phyloP scores from a whole-genome alignment of 2,329 filamentous ascomycete species.

The Cladosporium sphaerospermum region DNA sequence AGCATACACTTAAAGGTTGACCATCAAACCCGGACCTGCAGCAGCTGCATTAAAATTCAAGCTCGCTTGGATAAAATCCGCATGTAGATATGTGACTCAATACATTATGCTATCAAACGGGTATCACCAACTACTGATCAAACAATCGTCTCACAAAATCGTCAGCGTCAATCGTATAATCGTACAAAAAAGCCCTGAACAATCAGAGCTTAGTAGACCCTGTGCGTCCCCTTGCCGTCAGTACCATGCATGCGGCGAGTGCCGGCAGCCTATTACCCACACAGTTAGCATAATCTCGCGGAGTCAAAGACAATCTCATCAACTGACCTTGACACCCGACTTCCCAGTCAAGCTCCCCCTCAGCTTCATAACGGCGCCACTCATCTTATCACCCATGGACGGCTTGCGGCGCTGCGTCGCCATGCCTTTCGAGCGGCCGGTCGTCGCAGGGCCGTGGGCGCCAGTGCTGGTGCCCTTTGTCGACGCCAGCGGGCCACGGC shows the following conservation, averaged over 20 bases:
- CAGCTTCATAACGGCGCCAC: conserved; percentile 67
- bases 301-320: background rate
- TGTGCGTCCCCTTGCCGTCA: conserved; percentile 26
- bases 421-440: conserved; percentile 43
- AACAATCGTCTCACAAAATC: background rate
- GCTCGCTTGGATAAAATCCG: too few species aligned
- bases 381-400: conserved; percentile 69
- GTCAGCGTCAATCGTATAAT: background rate
- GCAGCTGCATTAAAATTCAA: too few species aligned
- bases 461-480: conserved; percentile 19
- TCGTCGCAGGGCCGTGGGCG: conserved; percentile 27
- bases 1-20: too few species aligned
- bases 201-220: conserved; percentile 7
- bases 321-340: conserved; percentile 61
- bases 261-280: conserved; percentile 24
- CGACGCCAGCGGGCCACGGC: conserved; percentile 20
- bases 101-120: background rate
- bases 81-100: too few species aligned
- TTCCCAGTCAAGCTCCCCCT: conserved; percentile 62
- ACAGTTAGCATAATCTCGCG: background rate
- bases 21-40: too few species aligned
- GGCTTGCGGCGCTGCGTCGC: conserved; percentile 55
- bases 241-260: conserved; percentile 32
- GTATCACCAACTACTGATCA: background rate
- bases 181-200: background rate